These are phyloP conservation scores for Achlya hypogyna DNA, from an alignment of 352 stramenopile species.

Conservation along the genomic window DNA sequence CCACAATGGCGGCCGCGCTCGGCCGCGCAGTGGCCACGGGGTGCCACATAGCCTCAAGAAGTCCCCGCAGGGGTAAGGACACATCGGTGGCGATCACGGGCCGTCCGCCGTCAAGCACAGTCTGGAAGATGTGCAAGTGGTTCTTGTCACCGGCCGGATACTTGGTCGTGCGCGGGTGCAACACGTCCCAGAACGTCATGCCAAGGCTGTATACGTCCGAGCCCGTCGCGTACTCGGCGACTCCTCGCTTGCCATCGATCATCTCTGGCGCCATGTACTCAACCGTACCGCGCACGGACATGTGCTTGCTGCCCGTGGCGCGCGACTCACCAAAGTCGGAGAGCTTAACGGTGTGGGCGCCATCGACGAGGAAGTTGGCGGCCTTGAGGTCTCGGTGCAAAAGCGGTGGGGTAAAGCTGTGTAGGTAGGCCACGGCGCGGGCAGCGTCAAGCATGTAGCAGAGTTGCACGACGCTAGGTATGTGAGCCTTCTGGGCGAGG, in stretches of 20 bases:
- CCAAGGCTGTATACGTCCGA: slow-evolving; percentile 66
- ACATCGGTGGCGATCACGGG: slow-evolving; percentile 35
- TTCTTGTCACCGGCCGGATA: slow-evolving; percentile 33
- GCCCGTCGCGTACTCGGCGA: slow-evolving; percentile 46
- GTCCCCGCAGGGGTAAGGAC: slow-evolving; percentile 36
- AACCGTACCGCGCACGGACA: slow-evolving; percentile 63
- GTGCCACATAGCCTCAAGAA: slow-evolving; percentile 53
- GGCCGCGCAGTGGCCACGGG: slow-evolving; percentile 38
- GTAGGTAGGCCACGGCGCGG: slow-evolving; percentile 38
- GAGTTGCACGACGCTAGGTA: slow-evolving; percentile 31
- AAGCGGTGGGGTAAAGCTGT: slow-evolving; percentile 38
- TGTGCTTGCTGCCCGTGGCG: slow-evolving; percentile 25
- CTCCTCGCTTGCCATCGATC: slow-evolving; percentile 50
- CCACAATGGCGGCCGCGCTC: slow-evolving; percentile 37
- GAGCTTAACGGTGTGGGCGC: slow-evolving; percentile 34
- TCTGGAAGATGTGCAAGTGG: slow-evolving; percentile 43
- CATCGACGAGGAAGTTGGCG: slow-evolving; percentile 39
- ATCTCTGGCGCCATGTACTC: slow-evolving; percentile 78
- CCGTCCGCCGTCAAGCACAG: slow-evolving; percentile 35
- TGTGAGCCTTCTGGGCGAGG: not conserved
- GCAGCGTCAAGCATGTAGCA: slow-evolving; percentile 39
- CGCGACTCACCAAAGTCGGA: slow-evolving; percentile 46
- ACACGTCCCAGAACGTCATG: slow-evolving; percentile 74
- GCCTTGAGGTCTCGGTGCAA: slow-evolving; percentile 41
- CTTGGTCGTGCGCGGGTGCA: slow-evolving; percentile 41